Evolutionary conservation across 371 early-diverging fungal species (phyloP).

Genomic region (Mucor velutinosus): DNA sequence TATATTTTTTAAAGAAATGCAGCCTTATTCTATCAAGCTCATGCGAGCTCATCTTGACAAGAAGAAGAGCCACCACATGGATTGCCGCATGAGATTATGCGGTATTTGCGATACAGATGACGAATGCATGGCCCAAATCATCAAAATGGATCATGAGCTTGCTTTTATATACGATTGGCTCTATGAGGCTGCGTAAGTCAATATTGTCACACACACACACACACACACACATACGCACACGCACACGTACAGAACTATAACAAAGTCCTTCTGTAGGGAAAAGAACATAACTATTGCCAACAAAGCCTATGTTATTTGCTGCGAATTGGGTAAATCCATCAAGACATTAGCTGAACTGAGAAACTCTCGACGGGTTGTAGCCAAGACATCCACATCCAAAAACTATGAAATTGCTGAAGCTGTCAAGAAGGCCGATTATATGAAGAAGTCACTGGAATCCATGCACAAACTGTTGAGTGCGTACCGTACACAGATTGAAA

Average conservation of each 20-base stretch:
- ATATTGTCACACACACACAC: background rate
- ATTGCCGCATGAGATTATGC: background rate
- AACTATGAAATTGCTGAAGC: background rate
- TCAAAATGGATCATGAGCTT: background rate
- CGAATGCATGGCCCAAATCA: background rate
- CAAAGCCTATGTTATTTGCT: background rate
- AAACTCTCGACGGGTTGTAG: background rate
- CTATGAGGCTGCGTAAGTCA: background rate
- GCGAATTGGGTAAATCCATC: background rate
- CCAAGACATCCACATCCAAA: background rate
- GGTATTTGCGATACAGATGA: background rate
- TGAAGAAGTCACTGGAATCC: background rate
- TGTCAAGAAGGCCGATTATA: background rate
- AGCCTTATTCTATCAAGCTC: background rate
- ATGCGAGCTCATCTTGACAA: background rate
- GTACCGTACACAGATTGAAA: background rate
- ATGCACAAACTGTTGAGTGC: background rate
- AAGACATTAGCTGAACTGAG: background rate
- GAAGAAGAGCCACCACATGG: background rate
- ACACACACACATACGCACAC: too few species aligned
- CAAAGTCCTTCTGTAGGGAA: background rate
- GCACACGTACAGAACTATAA: background rate
- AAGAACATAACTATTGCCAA: background rate
- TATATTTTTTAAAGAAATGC: background rate
- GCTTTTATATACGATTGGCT: background rate